These are phyloP conservation scores for Pulveroboletus sp. DNA, from an alignment of 1,284 basidiomycete genomes.

Conservation along the genomic window DNA sequence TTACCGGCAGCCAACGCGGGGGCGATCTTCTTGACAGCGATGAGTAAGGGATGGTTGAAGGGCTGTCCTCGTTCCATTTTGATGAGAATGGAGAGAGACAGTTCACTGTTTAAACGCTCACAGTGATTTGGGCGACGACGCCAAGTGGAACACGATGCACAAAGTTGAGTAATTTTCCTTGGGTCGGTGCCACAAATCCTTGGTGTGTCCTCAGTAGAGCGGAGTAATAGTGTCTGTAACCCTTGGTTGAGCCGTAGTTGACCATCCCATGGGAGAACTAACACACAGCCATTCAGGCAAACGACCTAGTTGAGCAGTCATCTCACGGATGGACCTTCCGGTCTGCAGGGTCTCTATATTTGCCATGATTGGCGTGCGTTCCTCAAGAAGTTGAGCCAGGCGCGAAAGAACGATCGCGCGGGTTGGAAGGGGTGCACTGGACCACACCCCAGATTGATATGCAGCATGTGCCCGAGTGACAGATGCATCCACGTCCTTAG, in stretches of 20 bases:
- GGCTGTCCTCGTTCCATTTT: slow-evolving; percentile 43
- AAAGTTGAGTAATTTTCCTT: slow-evolving; percentile 74
- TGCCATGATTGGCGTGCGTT: slow-evolving; percentile 54
- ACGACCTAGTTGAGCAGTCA: slow-evolving; percentile 69
- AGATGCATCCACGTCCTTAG: slow-evolving; percentile 47
- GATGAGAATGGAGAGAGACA: slow-evolving; percentile 1
- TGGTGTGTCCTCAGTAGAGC: slow-evolving; percentile 67
- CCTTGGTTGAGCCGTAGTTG: slow-evolving; percentile 1
- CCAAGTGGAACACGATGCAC: slow-evolving; percentile 76
- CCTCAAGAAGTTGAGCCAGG: slow-evolving; percentile 59
- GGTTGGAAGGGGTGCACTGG: slow-evolving; percentile 48
- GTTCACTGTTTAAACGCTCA: slow-evolving; percentile 30
- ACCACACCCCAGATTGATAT: slow-evolving; percentile 70
- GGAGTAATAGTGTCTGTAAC: slow-evolving; percentile 66
- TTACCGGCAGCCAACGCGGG: slow-evolving; percentile 84
- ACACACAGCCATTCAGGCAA: slow-evolving; percentile 81
- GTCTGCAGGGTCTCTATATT: slow-evolving; percentile 72
- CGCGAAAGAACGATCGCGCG: slow-evolving; percentile 64
- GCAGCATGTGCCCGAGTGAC: slow-evolving; percentile 52
- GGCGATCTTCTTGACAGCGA: slow-evolving; percentile 83
- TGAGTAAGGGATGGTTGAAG: slow-evolving; percentile 80
- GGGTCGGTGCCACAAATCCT: slow-evolving; percentile 70
- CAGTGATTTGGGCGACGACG: slow-evolving; percentile 81
- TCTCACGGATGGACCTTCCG: slow-evolving; percentile 72
- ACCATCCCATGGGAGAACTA: not conserved